Base-by-base conservation (phyloP, 352 stramenopile genomes). In the Globisporangium perplexum region DNA sequence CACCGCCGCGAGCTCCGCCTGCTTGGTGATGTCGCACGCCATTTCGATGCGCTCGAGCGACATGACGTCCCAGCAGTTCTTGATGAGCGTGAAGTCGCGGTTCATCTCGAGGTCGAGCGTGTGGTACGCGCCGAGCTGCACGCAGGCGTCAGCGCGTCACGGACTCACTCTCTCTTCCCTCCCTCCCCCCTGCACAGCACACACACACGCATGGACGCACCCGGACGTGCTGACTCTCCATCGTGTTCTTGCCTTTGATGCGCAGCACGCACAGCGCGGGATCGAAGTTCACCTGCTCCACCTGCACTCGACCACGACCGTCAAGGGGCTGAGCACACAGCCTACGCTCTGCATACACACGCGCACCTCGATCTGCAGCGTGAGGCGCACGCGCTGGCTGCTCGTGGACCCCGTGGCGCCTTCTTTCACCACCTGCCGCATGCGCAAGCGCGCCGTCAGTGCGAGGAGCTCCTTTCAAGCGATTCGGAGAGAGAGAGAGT, bases 281-380 rank as follows among this genome's bases (percentile, higher is more conserved):
- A 71, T 99, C 96, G 69, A 99, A 99, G 53, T 99, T 97, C 39
- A 98, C 77, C 55, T 97, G 94, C 63, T 97, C 90, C 23, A 99
- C 86, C 66, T 96, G 30, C 24, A 64, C 15, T 24, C 18, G 10
- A 53, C 36, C 44, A 57, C 18, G 14, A 3, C 1, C 12, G 7
- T 36, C 4, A 36, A 8, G 4, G 1, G 7, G 8, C 31, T 12
- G 1, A 3, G 31, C 31, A 14, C 20, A 26, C 11, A 39, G 2
- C 4, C 7, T 28, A 12, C n/a, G n/a, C 11, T 55, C 17, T 41
- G 18, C 31, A 33, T 14, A 44, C 18, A 55, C 17, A 45, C 10
- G 24, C 31, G 23, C 20, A 90, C 83, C 68, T 90, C 69, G 55
- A 99, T 98, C 48, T 96, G 96, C 20, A 99, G 75, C 50, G 89